A percentile compares a stretch with the other conserved stretches of the same genome.
These are phyloP conservation scores for Eucalyptus melliodora DNA, from an alignment of 345 rosid genomes.

Conservation along the genomic window DNA sequence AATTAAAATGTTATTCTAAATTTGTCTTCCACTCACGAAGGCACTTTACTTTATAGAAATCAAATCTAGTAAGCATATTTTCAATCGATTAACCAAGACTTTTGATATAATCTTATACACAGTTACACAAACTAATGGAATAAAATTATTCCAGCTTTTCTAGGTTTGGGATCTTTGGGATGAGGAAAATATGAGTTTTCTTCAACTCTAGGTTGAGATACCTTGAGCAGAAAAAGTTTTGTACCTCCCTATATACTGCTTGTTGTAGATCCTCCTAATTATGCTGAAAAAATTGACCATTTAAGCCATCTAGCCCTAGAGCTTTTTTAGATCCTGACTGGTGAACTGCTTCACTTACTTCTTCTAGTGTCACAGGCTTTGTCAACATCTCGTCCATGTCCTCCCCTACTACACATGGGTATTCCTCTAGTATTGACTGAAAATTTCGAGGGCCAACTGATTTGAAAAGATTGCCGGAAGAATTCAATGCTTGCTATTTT, in stretches of 20 bases:
- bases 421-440: neutral
- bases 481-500: neutral
- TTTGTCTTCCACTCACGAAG: neutral
- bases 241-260: neutral
- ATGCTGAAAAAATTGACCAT: neutral
- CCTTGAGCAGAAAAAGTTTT: neutral
- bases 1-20: too few species aligned
- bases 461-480: too few species aligned
- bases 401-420: neutral
- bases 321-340: neutral
- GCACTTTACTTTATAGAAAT: too few species aligned
- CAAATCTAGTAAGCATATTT: neutral
- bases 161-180: neutral
- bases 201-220: neutral
- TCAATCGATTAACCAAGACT: neutral
- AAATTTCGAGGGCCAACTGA: neutral
- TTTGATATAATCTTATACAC: neutral
- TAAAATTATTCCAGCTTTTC: too few species aligned
- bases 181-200: neutral
- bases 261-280: neutral
- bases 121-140: neutral
- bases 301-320: neutral
- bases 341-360: neutral
- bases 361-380: neutral
- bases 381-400: neutral